Conservation (phyloP, 1,284 basidiomycete species). For the Rhodotorula sp. region DNA sequence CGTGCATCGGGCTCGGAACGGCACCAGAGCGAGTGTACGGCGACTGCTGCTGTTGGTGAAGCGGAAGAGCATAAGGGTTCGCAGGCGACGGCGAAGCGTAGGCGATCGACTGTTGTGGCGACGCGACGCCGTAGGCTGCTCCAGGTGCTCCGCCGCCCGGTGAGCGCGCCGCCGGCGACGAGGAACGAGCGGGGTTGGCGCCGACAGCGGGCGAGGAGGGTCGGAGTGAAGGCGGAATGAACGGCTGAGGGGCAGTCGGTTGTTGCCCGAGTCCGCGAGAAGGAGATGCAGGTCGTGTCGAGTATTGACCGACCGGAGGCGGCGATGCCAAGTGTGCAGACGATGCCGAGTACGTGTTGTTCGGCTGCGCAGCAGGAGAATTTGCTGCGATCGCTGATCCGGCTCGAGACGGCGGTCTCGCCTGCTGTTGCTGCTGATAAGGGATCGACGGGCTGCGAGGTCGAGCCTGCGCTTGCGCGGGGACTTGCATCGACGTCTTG, state of each 20-base stretch:
- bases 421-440: conserved; percentile 15
- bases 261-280: background rate
- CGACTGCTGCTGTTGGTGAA: conserved; percentile 4
- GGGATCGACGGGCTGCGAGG: background rate
- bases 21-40: conserved; percentile 11
- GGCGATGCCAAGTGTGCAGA: conserved; percentile 10
- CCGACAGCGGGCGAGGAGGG: conserved; percentile 7
- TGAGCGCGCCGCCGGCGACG: background rate
- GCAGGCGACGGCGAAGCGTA: background rate
- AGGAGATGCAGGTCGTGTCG: conserved; percentile 10
- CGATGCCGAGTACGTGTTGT: conserved; percentile 10
- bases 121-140: background rate
- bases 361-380: background rate
- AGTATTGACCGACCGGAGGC: conserved; percentile 1
- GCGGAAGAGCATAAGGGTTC: background rate
- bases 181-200: conserved; percentile 2
- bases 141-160: background rate
- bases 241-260: conserved; percentile 20
- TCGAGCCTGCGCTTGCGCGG: background rate
- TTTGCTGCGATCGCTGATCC: conserved; percentile 11
- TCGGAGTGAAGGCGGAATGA: conserved; percentile 22
- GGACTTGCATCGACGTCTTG: conserved; percentile 26
- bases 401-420: conserved; percentile 22
- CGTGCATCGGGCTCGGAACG: background rate
- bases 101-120: background rate